Percentiles rank a stretch among this genome's conserved stretches.
Conservation (phyloP, 768 basidiomycete genomes). For the Russula olivacea region DNA sequence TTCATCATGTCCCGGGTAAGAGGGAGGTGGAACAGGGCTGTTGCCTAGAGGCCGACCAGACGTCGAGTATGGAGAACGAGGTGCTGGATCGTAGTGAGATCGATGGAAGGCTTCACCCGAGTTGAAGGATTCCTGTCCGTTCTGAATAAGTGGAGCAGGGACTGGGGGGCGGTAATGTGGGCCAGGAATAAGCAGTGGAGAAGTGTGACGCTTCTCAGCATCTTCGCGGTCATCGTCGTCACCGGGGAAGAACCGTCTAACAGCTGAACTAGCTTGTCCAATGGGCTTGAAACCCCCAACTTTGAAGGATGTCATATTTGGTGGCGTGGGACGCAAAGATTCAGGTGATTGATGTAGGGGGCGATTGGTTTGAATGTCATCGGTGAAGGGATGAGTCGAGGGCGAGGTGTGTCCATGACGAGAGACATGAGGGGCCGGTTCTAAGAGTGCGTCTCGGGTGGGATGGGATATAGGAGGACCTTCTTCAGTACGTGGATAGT, state of each 20-base stretch:
- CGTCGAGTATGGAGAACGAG: constrained; percentile 18
- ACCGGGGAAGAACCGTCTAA: constrained; percentile 78
- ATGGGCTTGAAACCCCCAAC: constrained; percentile 65
- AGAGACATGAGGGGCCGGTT: constrained; percentile 7
- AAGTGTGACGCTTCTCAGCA: constrained; percentile 15
- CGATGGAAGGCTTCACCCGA: constrained; percentile 18
- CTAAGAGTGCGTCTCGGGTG: constrained; percentile 12
- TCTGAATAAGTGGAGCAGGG: constrained; percentile 19
- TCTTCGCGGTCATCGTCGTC: constrained; percentile 58
- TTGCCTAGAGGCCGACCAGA: constrained; percentile 13
- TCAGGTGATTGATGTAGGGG: constrained; percentile 11
- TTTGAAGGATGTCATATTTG: constrained; percentile 30
- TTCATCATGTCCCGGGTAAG: constrained; percentile 9
- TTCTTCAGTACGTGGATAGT: constrained; percentile 10
- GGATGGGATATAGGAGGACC: neutral
- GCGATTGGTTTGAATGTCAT: constrained; percentile 12
- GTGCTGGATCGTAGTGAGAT: constrained; percentile 14
- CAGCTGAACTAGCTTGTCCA: constrained; percentile 44
- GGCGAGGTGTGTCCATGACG: constrained; percentile 10
- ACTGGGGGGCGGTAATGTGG: constrained; percentile 20
- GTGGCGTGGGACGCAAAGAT: constrained; percentile 2
- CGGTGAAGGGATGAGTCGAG: neutral
- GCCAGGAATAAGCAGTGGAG: constrained; percentile 16
- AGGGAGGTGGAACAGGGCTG: constrained; percentile 14
- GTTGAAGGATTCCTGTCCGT: constrained; percentile 10